Evolutionary conservation across 371 early-diverging fungal species (phyloP), one percentile per base, ranked within the genome.

Genomic region (Neoconidiobolus thromboides): DNA sequence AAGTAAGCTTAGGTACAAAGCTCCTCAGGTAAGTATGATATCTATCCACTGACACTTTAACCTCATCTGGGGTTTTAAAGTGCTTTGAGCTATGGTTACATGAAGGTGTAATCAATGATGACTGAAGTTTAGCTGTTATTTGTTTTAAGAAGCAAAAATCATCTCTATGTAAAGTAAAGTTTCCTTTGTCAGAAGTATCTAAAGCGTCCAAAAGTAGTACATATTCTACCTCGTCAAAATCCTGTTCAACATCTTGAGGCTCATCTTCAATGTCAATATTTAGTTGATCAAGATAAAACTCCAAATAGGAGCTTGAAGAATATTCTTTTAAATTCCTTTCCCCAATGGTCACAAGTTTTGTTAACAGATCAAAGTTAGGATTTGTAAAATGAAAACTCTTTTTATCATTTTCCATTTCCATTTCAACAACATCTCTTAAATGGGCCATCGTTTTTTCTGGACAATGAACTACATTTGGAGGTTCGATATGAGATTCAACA

Each of bases 41-140:
- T 26, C 26, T 26, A 26, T 26, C 26, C 26, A 26, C 26, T 26
- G 26, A 26, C 26, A 26, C 26, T 26, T 26, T 26, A 26, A 26
- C 26, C 26, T 26, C 26, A 26, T 26, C 26, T 26, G 26, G 26
- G 26, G 26, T 26, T 26, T 26, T 26, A 26, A 26, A 26, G 26
- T 26, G 26, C 26, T 26, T 26, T 26, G 26, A 26, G 26, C 26
- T 76, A 64, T 87, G 88, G 55, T 78, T 70, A 66, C 88, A 87
- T n/a, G 79, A 78, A n/a, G 86, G 84, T 57, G 79, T 78, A 54
- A 81, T 76, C 64, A 85, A 85, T 43, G 82, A 82, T 14, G 80
- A 71, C 0, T 85, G 73, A 46, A 82, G 76, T 56, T 82, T 78
- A 14, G 78, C 79, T 36, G 85, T 83, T 55, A 86, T 75, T 60